Evolutionary conservation across 768 basidiomycete genomes (phyloP), one percentile per base, ranked within the genome.

Genomic region (Agaricus sinodeliciosus): DNA sequence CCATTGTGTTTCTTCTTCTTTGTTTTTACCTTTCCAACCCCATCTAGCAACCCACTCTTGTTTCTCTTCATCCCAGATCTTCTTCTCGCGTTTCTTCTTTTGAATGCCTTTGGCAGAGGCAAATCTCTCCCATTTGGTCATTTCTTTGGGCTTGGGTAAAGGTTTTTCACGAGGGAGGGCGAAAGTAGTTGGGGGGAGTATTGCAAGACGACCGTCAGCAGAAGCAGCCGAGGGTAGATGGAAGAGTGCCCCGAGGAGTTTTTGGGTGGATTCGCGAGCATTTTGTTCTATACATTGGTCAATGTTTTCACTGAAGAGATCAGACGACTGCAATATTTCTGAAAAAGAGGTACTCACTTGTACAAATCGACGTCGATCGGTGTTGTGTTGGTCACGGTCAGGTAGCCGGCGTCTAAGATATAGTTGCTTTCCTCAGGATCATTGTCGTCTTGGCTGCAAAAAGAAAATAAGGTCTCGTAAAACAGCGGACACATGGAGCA

Each of bases 91-190:
- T 44, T 72, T 78, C 62, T 72, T 81, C 62, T 96, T 82, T 62
- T 82, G 81, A 62, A 98, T 98, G 35, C 96, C 96, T 72, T 96
- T 97, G 35, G 90, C 85, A 43, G 84, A 82, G 4, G 95, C 95
- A 63, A 98, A 99, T 51, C 81, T 76, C 72, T 98, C 91, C 96
- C 96, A 99, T 68, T 96, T 98, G 6, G 95, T 98, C 31, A 78
- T 82, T 8, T 87, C 85, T 69, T 95, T 96, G 2, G 89, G 87
- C 62, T 93, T 94, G 0, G 94, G 96, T 2, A 98, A 74, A 0
- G 90, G 91, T 66, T 99, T 98, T 27, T 93, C 79, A 19, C 96
- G 81, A 0, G 96, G 96, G 0, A 98, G 79, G 43, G 75, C 72
- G 25, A 87, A 90, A 1, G 76, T 80, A 2, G 90, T 87, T 1